phyloP scores from a whole-genome alignment of 768 basidiomycete genomes.

The Lyophyllum decastes region DNA sequence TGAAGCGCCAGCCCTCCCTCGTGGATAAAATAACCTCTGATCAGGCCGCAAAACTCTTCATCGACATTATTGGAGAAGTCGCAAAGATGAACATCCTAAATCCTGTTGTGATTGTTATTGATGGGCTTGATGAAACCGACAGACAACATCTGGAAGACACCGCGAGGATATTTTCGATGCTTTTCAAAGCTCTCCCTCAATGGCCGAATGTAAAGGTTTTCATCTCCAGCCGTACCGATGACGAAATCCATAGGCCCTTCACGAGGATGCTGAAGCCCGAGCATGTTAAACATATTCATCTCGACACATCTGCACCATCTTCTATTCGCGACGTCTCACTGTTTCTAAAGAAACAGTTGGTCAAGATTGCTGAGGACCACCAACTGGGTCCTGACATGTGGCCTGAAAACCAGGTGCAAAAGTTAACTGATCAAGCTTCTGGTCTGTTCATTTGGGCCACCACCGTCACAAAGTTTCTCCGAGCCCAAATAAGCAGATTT shows the following conservation, averaged over 20 bases:
- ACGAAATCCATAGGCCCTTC: slow-evolving; percentile 19
- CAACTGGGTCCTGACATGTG: slow-evolving; percentile 8
- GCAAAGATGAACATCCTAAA: background rate
- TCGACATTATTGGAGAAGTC: slow-evolving; percentile 11
- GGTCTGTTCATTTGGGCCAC: slow-evolving; percentile 19
- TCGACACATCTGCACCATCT: slow-evolving; percentile 10
- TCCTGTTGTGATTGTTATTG: slow-evolving; percentile 21
- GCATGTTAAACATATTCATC: slow-evolving; percentile 18
- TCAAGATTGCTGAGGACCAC: slow-evolving; percentile 5
- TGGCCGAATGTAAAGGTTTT: slow-evolving; percentile 17
- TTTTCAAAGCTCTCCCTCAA: slow-evolving; percentile 6
- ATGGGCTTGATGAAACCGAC: slow-evolving; percentile 22
- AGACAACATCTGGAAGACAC: slow-evolving; percentile 7
- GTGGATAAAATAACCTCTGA: background rate
- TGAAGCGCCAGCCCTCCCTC: slow-evolving; percentile 10
- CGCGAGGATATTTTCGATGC: slow-evolving; percentile 13
- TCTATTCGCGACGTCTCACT: slow-evolving; percentile 16
- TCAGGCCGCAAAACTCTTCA: slow-evolving; percentile 17
- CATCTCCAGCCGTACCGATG: slow-evolving; percentile 22
- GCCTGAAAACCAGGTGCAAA: background rate
- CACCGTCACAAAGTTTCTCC: slow-evolving; percentile 12
- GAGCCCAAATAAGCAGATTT: slow-evolving; percentile 7
- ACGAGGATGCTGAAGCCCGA: slow-evolving; percentile 2
- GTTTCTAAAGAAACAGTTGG: slow-evolving; percentile 7
- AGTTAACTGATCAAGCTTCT: slow-evolving; percentile 6